A percentile compares a stretch with the other conserved stretches of the same genome.
Conservation (phyloP, 208 protist genomes). For the Polymyxa betae region DNA sequence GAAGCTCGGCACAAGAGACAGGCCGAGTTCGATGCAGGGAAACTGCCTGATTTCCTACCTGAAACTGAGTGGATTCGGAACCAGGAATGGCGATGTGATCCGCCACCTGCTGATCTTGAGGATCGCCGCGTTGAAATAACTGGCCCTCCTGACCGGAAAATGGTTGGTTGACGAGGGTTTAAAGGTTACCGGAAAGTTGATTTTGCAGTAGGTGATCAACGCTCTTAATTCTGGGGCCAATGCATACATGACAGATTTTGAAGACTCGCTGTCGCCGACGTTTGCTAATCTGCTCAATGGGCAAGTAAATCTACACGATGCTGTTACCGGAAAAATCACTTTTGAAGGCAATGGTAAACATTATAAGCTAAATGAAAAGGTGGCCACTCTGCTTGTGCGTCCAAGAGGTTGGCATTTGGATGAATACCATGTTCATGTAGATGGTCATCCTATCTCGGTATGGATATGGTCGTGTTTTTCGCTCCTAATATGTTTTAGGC, state of each 20-base stretch:
- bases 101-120: slow-evolving; percentile 67
- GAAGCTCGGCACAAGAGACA: slow-evolving; percentile 35
- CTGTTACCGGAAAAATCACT: slow-evolving; percentile 67
- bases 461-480: not conserved
- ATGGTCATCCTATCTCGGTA: slow-evolving; percentile 64
- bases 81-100: slow-evolving; percentile 64
- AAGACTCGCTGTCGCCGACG: slow-evolving; percentile 72
- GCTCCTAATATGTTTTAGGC: not conserved
- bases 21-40: slow-evolving; percentile 41
- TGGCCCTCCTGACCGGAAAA: slow-evolving; percentile 74
- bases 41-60: slow-evolving; percentile 33
- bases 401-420: slow-evolving; percentile 74
- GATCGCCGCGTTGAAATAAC: slow-evolving; percentile 76
- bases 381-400: slow-evolving; percentile 70
- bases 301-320: slow-evolving; percentile 74
- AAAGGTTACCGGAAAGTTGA: not conserved
- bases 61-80: slow-evolving; percentile 59
- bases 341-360: slow-evolving; percentile 64
- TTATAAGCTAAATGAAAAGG: slow-evolving; percentile 69
- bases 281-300: slow-evolving; percentile 72
- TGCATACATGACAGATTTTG: slow-evolving; percentile 77
- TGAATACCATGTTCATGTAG: slow-evolving; percentile 72
- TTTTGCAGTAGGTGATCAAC: slow-evolving; percentile 70
- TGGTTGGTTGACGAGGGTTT: slow-evolving; percentile 61
- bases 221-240: slow-evolving; percentile 75